Evolutionary conservation across 2,329 filamentous ascomycete genomes (phyloP).

Genomic region (Stagonosporopsis cucurbitacearum): DNA sequence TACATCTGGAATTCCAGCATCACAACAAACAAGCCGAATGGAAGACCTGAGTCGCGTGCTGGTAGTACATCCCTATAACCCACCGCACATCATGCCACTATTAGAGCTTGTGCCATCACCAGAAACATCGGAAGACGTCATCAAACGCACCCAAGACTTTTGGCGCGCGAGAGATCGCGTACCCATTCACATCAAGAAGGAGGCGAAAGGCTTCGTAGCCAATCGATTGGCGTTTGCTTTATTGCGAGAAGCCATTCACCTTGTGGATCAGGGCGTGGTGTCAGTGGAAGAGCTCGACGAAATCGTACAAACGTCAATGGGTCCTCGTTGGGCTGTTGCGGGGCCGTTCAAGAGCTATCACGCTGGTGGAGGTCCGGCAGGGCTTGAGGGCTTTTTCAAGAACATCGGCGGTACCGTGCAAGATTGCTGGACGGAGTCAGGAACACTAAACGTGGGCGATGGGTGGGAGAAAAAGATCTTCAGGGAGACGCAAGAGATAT

Average conservation of each 20-base stretch:
- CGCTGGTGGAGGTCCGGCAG: constrained; percentile 62
- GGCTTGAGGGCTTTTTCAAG: constrained; percentile 60
- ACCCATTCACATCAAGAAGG: constrained; percentile 60
- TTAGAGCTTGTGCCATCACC: constrained; percentile 63
- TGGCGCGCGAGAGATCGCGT: constrained; percentile 53
- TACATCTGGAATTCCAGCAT: constrained; percentile 65
- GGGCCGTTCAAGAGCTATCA: constrained; percentile 66
- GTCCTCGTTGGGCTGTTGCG: constrained; percentile 39
- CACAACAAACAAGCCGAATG: constrained; percentile 55
- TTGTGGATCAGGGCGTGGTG: constrained; percentile 61
- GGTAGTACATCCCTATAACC: constrained; percentile 68
- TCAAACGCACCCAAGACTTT: constrained; percentile 54
- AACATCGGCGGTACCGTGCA: constrained; percentile 64
- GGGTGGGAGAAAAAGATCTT: constrained; percentile 58
- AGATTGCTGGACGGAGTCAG: constrained; percentile 60
- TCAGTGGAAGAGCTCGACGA: constrained; percentile 60
- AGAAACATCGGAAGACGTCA: constrained; percentile 47
- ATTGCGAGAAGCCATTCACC: constrained; percentile 61
- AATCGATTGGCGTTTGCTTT: constrained; percentile 65
- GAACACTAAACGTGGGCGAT: constrained; percentile 51
- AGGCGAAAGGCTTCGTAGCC: constrained; percentile 63
- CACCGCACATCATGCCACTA: constrained; percentile 67
- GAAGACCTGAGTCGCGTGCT: constrained; percentile 55
- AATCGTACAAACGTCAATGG: constrained; percentile 47
- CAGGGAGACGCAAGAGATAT: constrained; percentile 54